Conservation (phyloP, 2,329 filamentous ascomycete genomes). For the Thermothelomyces thermophilus region DNA sequence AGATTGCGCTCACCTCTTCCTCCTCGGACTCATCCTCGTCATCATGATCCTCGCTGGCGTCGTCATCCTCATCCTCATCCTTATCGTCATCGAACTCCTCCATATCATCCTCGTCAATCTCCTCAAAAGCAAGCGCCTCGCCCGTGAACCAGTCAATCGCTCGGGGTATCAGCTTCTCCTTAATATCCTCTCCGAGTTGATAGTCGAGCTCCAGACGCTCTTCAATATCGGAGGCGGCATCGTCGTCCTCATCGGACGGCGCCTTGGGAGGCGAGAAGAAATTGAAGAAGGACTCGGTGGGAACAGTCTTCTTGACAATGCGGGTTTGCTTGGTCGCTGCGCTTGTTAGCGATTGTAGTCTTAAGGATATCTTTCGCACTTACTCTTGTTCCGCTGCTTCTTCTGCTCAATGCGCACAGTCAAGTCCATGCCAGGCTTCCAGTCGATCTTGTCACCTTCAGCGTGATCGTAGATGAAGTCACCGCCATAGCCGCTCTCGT, state of each 20-base stretch:
- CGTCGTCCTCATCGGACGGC: slow-evolving; percentile 66
- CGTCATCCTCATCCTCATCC: slow-evolving; percentile 88
- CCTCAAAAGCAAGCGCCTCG: slow-evolving; percentile 94
- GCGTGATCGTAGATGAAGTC: slow-evolving; percentile 99
- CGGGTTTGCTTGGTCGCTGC: slow-evolving; percentile 97
- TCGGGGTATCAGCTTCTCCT: slow-evolving; percentile 98
- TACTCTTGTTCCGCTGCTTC: slow-evolving; percentile 99
- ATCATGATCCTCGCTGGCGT: slow-evolving; percentile 71
- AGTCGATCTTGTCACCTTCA: slow-evolving; percentile 95
- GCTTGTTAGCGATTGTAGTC: slow-evolving; percentile 18
- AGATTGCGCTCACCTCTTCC: slow-evolving; percentile 55
- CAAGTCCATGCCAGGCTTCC: slow-evolving; percentile 88
- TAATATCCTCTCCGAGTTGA: slow-evolving; percentile 97
- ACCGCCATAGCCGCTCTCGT: slow-evolving; percentile 95
- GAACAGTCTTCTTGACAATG: slow-evolving; percentile 97
- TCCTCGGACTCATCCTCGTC: slow-evolving; percentile 71
- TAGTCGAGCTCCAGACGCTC: slow-evolving; percentile 97
- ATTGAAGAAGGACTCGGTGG: slow-evolving; percentile 98
- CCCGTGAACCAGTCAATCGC: slow-evolving; percentile 99
- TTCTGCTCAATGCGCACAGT: slow-evolving; percentile 96
- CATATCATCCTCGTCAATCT: slow-evolving; percentile 75
- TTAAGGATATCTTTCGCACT: slow-evolving; percentile 25
- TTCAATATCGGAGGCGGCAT: slow-evolving; percentile 85
- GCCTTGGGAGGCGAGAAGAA: slow-evolving; percentile 96
- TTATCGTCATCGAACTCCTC: slow-evolving; percentile 91